phyloP scores from a whole-genome alignment of 805 yeast species.

The Lachancea sp. region DNA sequence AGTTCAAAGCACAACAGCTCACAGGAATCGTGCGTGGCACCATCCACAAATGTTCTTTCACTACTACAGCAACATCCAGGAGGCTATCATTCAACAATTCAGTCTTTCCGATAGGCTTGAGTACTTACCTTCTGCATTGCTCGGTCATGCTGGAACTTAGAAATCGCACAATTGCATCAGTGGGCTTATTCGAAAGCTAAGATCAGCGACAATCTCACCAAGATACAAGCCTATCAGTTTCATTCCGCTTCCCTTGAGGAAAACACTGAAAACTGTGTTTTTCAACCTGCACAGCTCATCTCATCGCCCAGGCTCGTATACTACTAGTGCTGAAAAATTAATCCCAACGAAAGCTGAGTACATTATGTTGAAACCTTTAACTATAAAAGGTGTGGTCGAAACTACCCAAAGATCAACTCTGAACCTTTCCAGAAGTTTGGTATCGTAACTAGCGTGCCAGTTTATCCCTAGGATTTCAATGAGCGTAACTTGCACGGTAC shows the following conservation, averaged over 20 bases:
- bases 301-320: background rate
- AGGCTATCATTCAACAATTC: too few species aligned
- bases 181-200: too few species aligned
- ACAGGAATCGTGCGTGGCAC: background rate
- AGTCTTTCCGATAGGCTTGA: too few species aligned
- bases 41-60: slow-evolving; percentile 1
- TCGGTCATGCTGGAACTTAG: too few species aligned
- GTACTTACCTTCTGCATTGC: too few species aligned
- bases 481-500: slow-evolving; percentile 20
- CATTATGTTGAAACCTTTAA: background rate
- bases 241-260: background rate
- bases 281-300: background rate
- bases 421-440: background rate
- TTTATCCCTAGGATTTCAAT: slow-evolving; percentile 4
- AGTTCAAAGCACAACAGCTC: background rate
- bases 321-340: background rate
- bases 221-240: background rate
- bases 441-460: too few species aligned
- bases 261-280: background rate
- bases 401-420: background rate
- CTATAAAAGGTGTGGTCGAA: background rate
- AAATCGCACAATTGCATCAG: too few species aligned
- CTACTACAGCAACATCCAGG: too few species aligned
- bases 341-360: background rate
- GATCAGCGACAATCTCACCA: too few species aligned